Base-by-base conservation (phyloP, 179 eudicot genomes). In the Amaranthus tricolor region DNA sequence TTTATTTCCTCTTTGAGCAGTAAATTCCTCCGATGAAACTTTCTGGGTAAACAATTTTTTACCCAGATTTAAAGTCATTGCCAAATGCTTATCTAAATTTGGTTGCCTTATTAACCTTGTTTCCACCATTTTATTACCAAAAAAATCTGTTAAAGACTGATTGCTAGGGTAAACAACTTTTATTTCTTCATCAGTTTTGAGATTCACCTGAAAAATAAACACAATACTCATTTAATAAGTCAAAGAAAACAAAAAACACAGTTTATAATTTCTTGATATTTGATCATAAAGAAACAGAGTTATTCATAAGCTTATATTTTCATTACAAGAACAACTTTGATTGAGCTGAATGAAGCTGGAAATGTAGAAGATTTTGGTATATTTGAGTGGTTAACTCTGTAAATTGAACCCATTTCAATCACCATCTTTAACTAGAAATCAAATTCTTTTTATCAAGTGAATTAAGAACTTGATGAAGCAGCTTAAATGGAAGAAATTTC, bases 131-230 rank as follows among this genome's bases (percentile, higher is more conserved):
- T 68, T 78, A 62, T 49, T 57, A 55, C 75, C 63, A 77, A 92
- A 88, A 67, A 86, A 89, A 11, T 47, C 78, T 45, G 73, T 68
- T 9, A 94, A 74, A 3, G 97, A 90, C 15, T 69, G 43, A 58
- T 63, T 71, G 81, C 97, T 94, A 7, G 98, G 98, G 62, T 52
- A 94, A 68, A 85, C 79, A 73, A 92, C 88, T 4, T 93, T 78
- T 6, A 92, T 82, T 49, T 79, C 85, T 51, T 67, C 66, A 72
- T 83, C 84, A 44, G 87, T 86, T 75, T 78, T 87, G 75, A 83
- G 85, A 53, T 81, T 80, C 59, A 94, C 97, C 98, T 94, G 84
- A 69, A 68, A 78, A n/a, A 73, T 43, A 63, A 49, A 9, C 53
- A 60, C n/a, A 71, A 69, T 31, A 13, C 13, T n/a, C 57, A 57